Evolutionary conservation across 768 basidiomycete genomes (phyloP), one percentile per base, ranked within the genome.

Genomic region (Phlegmacium glaucopus): DNA sequence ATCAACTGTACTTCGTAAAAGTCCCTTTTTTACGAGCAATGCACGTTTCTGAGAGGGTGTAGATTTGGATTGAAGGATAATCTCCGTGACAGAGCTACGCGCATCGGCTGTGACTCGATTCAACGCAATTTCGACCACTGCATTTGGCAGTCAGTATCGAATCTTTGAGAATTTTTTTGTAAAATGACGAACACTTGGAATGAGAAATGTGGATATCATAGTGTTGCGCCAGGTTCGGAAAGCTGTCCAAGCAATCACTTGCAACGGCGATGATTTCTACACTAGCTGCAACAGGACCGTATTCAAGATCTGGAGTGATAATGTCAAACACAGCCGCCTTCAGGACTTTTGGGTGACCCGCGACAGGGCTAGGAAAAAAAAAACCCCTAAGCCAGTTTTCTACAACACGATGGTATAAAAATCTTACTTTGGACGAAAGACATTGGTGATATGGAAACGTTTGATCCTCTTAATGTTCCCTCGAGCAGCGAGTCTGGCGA

Each of bases 321-420:
- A 94, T 90, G 61, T 94, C 90, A 52, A 91, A 83, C 16, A 87
- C 75, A 0, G 90, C 90, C 1, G 83, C 87, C 57, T 89, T 90
- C 45, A 75, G 72, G 40, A 76, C 71, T 51, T 79, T 80, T 0
- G 89, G 90, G 61, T 91, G 90, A 3, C 87, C 89, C 3, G 83
- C 74, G 22, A 83, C 77, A 16, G 76, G 62, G 48, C 87, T 89
- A 55, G 2, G 34, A 42, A 29, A 22, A 22, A 29, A 42, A 50
- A 25, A 58, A 30, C 32, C 22, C 26, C 30, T 3, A 4, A 32
- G 37, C 16, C 40, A 36, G n/a, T n/a, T n/a, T n/a, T n/a, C n/a
- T n/a, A n/a, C n/a, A n/a, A n/a, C n/a, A n/a, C n/a, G n/a, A n/a
- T n/a, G n/a, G n/a, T n/a, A n/a, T 8, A 15, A n/a, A 46, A 2